phyloP scores from a whole-genome alignment of 2,329 filamentous ascomycete species.

The Ceratocystis smalleyi region DNA sequence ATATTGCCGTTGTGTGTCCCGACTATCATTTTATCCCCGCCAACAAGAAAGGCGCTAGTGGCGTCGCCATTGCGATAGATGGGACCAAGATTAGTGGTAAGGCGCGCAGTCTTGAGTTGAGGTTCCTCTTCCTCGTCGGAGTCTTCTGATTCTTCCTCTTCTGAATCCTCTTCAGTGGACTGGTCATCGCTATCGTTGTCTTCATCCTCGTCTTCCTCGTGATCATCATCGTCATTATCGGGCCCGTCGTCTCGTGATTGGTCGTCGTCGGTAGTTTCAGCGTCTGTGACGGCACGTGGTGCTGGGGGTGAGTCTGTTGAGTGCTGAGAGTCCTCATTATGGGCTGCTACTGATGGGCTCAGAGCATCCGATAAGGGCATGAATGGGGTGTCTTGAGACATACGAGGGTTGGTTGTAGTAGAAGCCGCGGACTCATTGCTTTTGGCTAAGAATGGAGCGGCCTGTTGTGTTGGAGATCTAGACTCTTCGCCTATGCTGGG shows the following conservation, averaged over 20 bases:
- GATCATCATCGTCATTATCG: slow-evolving; percentile 18
- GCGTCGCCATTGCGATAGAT: slow-evolving; percentile 92
- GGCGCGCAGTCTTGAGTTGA: slow-evolving; percentile 75
- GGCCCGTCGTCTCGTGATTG: slow-evolving; percentile 13
- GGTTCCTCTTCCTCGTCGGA: slow-evolving; percentile 80
- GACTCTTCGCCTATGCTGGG: not conserved
- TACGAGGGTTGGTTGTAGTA: not conserved
- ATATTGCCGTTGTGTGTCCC: slow-evolving; percentile 96
- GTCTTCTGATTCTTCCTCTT: slow-evolving; percentile 54
- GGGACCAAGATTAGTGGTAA: slow-evolving; percentile 63
- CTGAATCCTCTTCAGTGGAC: slow-evolving; percentile 26
- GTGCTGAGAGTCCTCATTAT: not conserved
- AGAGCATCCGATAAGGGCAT: not conserved
- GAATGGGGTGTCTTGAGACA: not conserved
- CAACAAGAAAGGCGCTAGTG: slow-evolving; percentile 77
- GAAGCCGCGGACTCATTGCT: not conserved
- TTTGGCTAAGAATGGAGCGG: not conserved
- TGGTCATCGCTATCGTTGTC: slow-evolving; percentile 28
- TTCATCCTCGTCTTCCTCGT: slow-evolving; percentile 21
- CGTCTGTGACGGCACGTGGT: not conserved
- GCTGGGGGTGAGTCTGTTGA: not conserved
- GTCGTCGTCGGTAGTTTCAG: not conserved
- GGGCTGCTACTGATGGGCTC: not conserved
- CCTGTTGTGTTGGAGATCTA: not conserved
- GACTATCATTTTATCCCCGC: slow-evolving; percentile 93